phyloP scores from a whole-genome alignment of 2,329 filamentous ascomycete species.

The Paracamarosporium sp. region DNA sequence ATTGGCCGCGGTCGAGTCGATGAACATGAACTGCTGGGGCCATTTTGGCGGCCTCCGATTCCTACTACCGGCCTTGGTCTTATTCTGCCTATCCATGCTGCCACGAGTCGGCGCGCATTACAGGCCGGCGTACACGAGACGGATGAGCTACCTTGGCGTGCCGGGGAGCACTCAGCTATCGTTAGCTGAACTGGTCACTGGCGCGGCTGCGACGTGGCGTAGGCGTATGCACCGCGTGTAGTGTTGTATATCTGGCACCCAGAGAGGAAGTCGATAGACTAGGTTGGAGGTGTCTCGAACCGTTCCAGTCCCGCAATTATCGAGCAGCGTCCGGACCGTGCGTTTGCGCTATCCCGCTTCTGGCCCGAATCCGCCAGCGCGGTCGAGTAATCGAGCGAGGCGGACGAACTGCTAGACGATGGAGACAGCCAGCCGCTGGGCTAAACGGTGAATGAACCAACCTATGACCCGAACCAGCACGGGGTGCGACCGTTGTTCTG shows the following conservation, averaged over 20 bases:
- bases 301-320: not conserved
- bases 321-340: conserved; percentile 6
- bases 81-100: conserved; percentile 12
- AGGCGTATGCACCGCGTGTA: not conserved
- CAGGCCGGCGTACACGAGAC: conserved; percentile 4
- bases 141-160: conserved; percentile 10
- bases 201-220: conserved; percentile 3
- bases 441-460: no score
- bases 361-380: not conserved
- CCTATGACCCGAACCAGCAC: no score
- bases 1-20: conserved; percentile 35
- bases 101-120: conserved; percentile 9
- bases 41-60: conserved; percentile 16
- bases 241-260: conserved; percentile 8
- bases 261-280: conserved; percentile 21
- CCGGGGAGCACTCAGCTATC: not conserved
- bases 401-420: not conserved
- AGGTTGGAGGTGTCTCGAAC: not conserved
- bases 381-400: not conserved
- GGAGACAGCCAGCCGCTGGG: no score
- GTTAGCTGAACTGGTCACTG: not conserved
- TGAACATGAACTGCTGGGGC: conserved; percentile 42
- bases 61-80: conserved; percentile 2
- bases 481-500: no score
- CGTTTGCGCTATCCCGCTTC: not conserved